phyloP scores from a whole-genome alignment of 2,329 filamentous ascomycete species.

The Rasamsonia emersonii region DNA sequence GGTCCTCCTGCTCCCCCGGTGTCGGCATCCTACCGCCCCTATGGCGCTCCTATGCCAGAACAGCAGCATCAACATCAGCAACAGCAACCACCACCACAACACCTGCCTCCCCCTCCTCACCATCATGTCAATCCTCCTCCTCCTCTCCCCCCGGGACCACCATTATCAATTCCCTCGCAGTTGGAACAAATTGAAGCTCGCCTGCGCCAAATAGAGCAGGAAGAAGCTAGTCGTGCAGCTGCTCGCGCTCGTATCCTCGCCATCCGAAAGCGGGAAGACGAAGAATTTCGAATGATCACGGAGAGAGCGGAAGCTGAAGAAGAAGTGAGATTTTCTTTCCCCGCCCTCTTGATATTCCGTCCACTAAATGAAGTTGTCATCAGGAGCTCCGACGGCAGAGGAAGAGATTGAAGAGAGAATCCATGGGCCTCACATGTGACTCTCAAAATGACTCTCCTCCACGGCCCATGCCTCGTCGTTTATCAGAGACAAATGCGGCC shows the following conservation, averaged over 20 bases:
- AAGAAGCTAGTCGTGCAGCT: constrained; percentile 31
- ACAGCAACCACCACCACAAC: constrained; percentile 3
- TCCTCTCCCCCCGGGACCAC: constrained; percentile 21
- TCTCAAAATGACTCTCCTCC: constrained; percentile 27
- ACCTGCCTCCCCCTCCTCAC: too few relatives aligned
- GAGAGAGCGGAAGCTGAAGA: constrained; percentile 32
- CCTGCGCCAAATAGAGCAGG: constrained; percentile 31
- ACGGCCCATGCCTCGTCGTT: constrained; percentile 28
- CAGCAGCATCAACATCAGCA: too few relatives aligned
- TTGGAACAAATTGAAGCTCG: constrained; percentile 32
- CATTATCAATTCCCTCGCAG: constrained; percentile 16
- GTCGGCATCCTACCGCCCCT: constrained; percentile 13
- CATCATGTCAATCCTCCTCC: constrained; percentile 24
- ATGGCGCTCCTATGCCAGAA: constrained; percentile 5
- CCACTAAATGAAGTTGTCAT: neutral
- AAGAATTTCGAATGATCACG: constrained; percentile 32
- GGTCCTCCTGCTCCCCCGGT: constrained; percentile 25
- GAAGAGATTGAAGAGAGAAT: constrained; percentile 32
- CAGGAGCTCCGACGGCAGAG: constrained; percentile 32
- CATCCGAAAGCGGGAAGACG: constrained; percentile 32
- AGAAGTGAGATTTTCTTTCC: constrained; percentile 20
- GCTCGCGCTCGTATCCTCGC: constrained; percentile 28
- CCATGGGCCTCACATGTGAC: constrained; percentile 31
- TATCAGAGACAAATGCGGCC: constrained; percentile 34
- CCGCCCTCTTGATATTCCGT: neutral